Evolutionary conservation across 2,329 filamentous ascomycete genomes (phyloP).

Genomic region (Colletotrichum caudatum): DNA sequence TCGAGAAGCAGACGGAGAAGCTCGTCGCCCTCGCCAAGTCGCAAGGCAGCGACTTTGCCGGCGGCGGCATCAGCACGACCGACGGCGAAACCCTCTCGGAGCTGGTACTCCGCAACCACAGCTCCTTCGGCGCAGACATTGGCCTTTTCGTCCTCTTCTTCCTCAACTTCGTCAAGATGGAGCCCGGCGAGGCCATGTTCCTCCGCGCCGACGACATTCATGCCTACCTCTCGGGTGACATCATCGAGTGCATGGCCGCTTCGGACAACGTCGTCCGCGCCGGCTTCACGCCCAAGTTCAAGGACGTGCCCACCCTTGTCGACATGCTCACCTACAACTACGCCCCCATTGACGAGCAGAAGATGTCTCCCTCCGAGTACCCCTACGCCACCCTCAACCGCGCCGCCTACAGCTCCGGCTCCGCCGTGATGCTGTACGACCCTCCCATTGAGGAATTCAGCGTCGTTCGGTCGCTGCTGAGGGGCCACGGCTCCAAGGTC

Average conservation of each 20-base stretch:
- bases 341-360: slow-evolving; percentile 93
- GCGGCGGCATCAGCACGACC: slow-evolving; percentile 74
- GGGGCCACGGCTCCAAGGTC: slow-evolving; percentile 78
- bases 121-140: slow-evolving; percentile 89
- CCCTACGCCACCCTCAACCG: slow-evolving; percentile 86
- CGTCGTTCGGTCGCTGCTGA: slow-evolving; percentile 84
- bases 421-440: slow-evolving; percentile 83
- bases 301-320: slow-evolving; percentile 90
- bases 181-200: slow-evolving; percentile 94
- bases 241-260: slow-evolving; percentile 98
- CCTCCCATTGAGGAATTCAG: slow-evolving; percentile 97
- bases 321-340: slow-evolving; percentile 95
- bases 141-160: slow-evolving; percentile 97
- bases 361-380: slow-evolving; percentile 88
- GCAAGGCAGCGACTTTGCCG: slow-evolving; percentile 78
- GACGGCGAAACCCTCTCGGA: slow-evolving; percentile 78
- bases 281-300: slow-evolving; percentile 98
- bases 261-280: slow-evolving; percentile 99
- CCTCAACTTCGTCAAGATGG: slow-evolving; percentile 91
- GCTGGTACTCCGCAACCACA: slow-evolving; percentile 81
- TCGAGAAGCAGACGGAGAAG: slow-evolving; percentile 73
- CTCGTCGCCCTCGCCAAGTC: slow-evolving; percentile 78
- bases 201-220: slow-evolving; percentile 97
- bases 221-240: slow-evolving; percentile 92
- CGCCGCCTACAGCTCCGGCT: slow-evolving; percentile 82